Evolutionary conservation across 129 eudicot genomes (phyloP).

Genomic region (Arctium lappa): DNA sequence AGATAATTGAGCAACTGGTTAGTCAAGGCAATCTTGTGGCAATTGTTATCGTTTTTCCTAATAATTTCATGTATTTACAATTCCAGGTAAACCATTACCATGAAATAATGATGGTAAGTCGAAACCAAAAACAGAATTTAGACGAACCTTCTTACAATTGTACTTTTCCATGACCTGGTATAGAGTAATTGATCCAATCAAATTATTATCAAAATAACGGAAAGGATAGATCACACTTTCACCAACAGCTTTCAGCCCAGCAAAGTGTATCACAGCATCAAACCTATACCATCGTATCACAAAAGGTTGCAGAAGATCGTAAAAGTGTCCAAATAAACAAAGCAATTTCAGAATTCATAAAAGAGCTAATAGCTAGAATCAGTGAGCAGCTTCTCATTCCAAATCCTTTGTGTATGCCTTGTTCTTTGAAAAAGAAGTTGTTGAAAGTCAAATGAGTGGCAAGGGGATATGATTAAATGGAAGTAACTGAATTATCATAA

Average conservation of each 20-base stretch:
- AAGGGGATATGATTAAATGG: neutral
- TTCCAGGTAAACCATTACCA: neutral
- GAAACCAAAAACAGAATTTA: neutral
- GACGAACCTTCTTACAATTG: slow-evolving; percentile 87
- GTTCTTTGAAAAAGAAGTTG: neutral
- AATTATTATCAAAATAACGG: slow-evolving; percentile 82
- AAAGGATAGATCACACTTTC: slow-evolving; percentile 86
- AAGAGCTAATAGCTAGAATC: neutral
- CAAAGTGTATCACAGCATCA: slow-evolving; percentile 95
- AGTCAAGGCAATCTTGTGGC: neutral
- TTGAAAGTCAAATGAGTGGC: neutral
- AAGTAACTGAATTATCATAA: neutral
- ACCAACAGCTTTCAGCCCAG: slow-evolving; percentile 94
- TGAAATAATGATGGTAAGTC: neutral
- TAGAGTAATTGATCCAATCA: slow-evolving; percentile 80
- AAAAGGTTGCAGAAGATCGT: neutral
- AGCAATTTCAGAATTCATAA: neutral
- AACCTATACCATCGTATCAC: slow-evolving; percentile 38
- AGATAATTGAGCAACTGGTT: neutral
- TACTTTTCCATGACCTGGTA: slow-evolving; percentile 85
- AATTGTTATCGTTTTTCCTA: neutral
- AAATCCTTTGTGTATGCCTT: neutral
- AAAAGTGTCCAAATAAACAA: neutral
- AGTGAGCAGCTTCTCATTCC: neutral
- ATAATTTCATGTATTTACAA: neutral